These are phyloP conservation scores for Backusella tuberculispora DNA, from an alignment of 192 early-diverging fungal species.

Conservation along the genomic window DNA sequence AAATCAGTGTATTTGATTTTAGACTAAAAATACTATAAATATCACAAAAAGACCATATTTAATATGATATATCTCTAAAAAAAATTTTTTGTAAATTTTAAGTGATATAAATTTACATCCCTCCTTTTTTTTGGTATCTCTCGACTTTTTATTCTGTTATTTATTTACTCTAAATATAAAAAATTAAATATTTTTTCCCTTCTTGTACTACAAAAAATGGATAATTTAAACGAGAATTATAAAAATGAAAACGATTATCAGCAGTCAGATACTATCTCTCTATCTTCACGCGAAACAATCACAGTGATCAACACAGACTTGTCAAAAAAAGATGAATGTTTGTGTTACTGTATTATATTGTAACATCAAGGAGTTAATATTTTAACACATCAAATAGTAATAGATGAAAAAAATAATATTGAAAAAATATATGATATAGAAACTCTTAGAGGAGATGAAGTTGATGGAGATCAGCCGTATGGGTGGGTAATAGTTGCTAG, in stretches of 20 bases:
- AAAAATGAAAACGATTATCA: neutral
- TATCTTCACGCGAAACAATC: neutral
- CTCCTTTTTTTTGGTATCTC: neutral
- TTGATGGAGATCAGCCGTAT: constrained; percentile 17
- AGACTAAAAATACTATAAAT: neutral
- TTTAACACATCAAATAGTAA: neutral
- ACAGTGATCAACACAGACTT: neutral
- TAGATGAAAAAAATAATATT: constrained; percentile 1
- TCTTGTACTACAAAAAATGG: neutral
- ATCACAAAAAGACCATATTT: neutral
- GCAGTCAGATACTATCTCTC: neutral
- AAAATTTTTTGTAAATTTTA: neutral
- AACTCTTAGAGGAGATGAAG: neutral
- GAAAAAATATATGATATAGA: constrained; percentile 17
- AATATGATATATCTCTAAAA: neutral
- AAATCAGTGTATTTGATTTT: constrained; percentile 1
- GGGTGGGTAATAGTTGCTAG: constrained; percentile 35
- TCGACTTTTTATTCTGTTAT: neutral
- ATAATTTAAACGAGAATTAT: neutral
- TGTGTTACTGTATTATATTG: neutral
- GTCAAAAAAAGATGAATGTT: neutral
- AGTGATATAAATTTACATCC: neutral
- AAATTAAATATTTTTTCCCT: neutral
- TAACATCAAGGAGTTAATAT: neutral
- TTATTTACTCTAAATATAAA: neutral